These are phyloP conservation scores for Aspergillus hiratsukae DNA, from an alignment of 2,329 filamentous ascomycete genomes.

Conservation along the genomic window DNA sequence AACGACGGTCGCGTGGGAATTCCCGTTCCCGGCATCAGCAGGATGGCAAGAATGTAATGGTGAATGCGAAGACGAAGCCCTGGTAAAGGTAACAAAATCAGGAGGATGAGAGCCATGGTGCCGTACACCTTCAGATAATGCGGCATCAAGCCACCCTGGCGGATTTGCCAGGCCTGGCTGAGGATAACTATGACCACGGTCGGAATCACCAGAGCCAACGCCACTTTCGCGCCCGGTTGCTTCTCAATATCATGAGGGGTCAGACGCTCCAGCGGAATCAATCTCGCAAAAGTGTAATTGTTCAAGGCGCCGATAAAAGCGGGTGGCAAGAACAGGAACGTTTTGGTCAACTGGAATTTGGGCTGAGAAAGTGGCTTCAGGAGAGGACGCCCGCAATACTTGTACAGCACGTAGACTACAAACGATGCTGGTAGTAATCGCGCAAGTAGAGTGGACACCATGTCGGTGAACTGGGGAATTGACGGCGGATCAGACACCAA, in stretches of 20 bases:
- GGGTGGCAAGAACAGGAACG: constrained; percentile 80
- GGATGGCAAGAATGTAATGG: constrained; percentile 85
- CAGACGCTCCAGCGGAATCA: constrained; percentile 89
- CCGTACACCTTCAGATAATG: constrained; percentile 74
- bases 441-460: constrained; percentile 74
- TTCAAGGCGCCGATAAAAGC: constrained; percentile 89
- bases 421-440: constrained; percentile 85
- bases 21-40: constrained; percentile 81
- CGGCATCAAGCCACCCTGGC: constrained; percentile 74
- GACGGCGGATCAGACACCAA: constrained; percentile 83
- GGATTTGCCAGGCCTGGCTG: constrained; percentile 79
- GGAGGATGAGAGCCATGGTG: constrained; percentile 61
- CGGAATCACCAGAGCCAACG: constrained; percentile 72
- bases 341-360: constrained; percentile 73
- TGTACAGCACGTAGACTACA: constrained; percentile 80
- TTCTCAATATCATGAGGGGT: constrained; percentile 82
- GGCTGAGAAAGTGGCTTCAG: constrained; percentile 62
- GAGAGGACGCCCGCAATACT: constrained; percentile 71
- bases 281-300: constrained; percentile 84
- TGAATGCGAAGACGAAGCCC: constrained; percentile 82
- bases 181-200: constrained; percentile 64
- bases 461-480: constrained; percentile 59
- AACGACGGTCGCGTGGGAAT: constrained; percentile 82
- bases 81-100: constrained; percentile 68
- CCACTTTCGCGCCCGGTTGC: constrained; percentile 82